Evolutionary conservation across 768 basidiomycete genomes (phyloP).

Genomic region (Podaxis sp.): DNA sequence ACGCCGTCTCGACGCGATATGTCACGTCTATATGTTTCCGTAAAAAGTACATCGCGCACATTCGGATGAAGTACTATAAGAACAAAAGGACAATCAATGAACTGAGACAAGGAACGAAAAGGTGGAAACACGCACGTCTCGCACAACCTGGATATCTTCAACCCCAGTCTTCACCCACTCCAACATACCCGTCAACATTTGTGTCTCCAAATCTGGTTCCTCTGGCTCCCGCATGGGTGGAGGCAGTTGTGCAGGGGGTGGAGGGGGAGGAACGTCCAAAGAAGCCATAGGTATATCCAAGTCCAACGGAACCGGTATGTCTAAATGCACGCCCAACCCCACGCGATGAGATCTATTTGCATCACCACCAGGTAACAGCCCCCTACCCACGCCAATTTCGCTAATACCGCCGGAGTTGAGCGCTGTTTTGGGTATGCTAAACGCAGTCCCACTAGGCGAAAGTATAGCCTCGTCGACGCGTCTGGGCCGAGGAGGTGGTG

Average conservation of each 20-base stretch:
- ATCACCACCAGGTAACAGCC: not conserved
- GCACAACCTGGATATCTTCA: slow-evolving; percentile 3
- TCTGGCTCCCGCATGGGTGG: not conserved
- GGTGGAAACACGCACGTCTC: slow-evolving; percentile 5
- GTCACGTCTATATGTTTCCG: slow-evolving; percentile 28
- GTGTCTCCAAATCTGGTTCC: slow-evolving; percentile 6
- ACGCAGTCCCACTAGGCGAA: slow-evolving; percentile 17
- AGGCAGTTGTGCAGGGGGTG: not conserved
- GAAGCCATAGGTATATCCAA: not conserved
- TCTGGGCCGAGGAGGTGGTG: slow-evolving; percentile 27
- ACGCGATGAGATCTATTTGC: not conserved
- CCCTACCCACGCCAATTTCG: slow-evolving; percentile 11
- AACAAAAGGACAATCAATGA: not conserved
- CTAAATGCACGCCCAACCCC: not conserved
- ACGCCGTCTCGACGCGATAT: slow-evolving; percentile 25
- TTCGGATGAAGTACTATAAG: slow-evolving; percentile 7
- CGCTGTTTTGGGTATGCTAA: slow-evolving; percentile 23
- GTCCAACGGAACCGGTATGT: not conserved
- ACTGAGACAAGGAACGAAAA: not conserved
- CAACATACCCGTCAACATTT: slow-evolving; percentile 7
- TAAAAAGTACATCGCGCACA: slow-evolving; percentile 3
- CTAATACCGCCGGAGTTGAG: slow-evolving; percentile 18
- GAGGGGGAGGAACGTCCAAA: not conserved
- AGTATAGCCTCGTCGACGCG: slow-evolving; percentile 4
- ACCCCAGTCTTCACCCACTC: slow-evolving; percentile 4